Evolutionary conservation across 805 yeast species (phyloP), one percentile per base, ranked within the genome.

Genomic region (Nakazawaea holstii): DNA sequence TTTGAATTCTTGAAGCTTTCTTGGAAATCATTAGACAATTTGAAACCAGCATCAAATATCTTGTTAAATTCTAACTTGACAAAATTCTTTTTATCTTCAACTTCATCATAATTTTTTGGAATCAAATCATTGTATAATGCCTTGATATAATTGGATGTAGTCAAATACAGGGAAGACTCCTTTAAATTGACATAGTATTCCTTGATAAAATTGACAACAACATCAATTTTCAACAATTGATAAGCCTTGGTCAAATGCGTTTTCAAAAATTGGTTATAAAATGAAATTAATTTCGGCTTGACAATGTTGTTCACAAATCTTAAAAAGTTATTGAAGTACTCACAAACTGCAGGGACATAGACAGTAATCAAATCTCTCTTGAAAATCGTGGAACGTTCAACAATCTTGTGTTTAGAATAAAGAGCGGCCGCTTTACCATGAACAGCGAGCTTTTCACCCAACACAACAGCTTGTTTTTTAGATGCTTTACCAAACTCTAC

Each of bases 1-100:
- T 42, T 44, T 24, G 46, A 41, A n/a, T 40, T 49, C 20, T 45
- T 44, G 13, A 44, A 20, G 13, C 45, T 40, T 57, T 49, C 58
- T 57, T 39, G 43, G 29, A 45, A 31, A 42, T 57, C 54, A 35
- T 45, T 52, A 28, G 61, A 59, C 15, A 61, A 55, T 43, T 63
- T 56, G 52, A 62, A 57, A 28, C 59, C 59, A 20, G 63, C 60
- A 44, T 54, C 54, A 43, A 60, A 51, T 14, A 61, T 39, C 50
- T 59, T 62, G 50, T 61, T 59, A 45, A 62, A 58, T 51, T 61
- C 66, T 17, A 52, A 54, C 45, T 57, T 59, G 43, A 66, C 45
- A 49, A 66, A 66, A 31, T 62, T 55, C 45, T 55, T 56, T 54
- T 65, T 65, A 35, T 45, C 51, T 51, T 66, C 67, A 17, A 64